These are phyloP conservation scores for Peronospora farinosa DNA, from an alignment of 352 stramenopile species.

Conservation along the genomic window DNA sequence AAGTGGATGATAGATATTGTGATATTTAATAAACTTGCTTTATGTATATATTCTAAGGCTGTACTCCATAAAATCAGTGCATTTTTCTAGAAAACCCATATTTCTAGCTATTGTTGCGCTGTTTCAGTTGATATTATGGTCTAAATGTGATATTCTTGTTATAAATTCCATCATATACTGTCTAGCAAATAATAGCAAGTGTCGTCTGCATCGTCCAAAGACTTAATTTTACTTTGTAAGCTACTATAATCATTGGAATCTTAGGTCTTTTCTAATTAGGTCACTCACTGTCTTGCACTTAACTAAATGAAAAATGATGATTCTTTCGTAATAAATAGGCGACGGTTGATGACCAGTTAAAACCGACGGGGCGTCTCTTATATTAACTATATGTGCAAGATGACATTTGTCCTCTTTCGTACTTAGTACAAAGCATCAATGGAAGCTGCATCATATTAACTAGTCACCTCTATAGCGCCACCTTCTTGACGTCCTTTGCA, in stretches of 20 bases:
- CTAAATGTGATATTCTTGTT: background rate
- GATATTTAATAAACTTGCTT: background rate
- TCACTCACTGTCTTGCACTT: background rate
- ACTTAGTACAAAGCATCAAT: slow-evolving; percentile 10
- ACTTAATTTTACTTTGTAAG: slow-evolving; percentile 36
- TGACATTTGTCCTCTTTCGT: slow-evolving; percentile 8
- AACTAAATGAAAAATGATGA: slow-evolving; percentile 7
- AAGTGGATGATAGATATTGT: background rate
- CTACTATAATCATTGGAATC: slow-evolving; percentile 71
- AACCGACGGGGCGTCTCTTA: slow-evolving; percentile 9
- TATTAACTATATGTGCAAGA: slow-evolving; percentile 1
- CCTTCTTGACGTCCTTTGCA: background rate
- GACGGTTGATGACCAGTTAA: slow-evolving; percentile 21
- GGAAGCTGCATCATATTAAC: no score
- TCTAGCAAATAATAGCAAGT: slow-evolving; percentile 82
- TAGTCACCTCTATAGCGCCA: no score
- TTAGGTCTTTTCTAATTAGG: background rate
- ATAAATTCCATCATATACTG: slow-evolving; percentile 78
- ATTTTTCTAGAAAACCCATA: no score
- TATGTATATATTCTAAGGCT: background rate
- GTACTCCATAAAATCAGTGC: background rate
- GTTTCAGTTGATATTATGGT: no score
- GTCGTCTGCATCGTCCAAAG: slow-evolving; percentile 48
- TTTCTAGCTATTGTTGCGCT: background rate
- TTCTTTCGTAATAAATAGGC: background rate